These are phyloP conservation scores for Trichoderma asperelloides DNA, from an alignment of 495 filamentous ascomycete species.

Conservation along the genomic window DNA sequence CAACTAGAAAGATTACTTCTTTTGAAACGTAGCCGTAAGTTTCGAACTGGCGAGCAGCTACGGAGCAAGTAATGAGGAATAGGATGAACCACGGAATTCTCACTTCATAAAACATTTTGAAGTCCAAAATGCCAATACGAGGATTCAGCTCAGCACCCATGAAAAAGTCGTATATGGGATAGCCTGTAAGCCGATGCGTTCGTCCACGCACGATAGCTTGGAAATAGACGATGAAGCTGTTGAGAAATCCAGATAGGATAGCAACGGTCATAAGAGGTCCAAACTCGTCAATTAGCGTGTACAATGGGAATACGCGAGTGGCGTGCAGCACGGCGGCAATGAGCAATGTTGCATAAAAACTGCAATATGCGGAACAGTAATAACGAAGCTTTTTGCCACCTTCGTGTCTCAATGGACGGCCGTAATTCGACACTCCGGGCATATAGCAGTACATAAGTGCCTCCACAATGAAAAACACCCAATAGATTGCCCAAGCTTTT, in stretches of 20 bases:
- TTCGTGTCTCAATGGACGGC: constrained; percentile 75
- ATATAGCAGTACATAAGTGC: constrained; percentile 68
- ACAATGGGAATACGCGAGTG: constrained; percentile 76
- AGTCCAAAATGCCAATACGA: constrained; percentile 79
- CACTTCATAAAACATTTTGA: constrained; percentile 99
- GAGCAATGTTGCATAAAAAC: constrained; percentile 76
- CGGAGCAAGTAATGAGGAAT: constrained; percentile 64
- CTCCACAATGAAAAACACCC: constrained; percentile 81
- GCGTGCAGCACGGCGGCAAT: constrained; percentile 61
- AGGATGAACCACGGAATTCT: constrained; percentile 95
- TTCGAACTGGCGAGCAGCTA: constrained; percentile 82
- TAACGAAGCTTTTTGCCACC: constrained; percentile 78
- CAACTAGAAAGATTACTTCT: constrained; percentile 76
- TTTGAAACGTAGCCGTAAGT: constrained; percentile 82
- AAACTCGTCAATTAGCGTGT: constrained; percentile 92
- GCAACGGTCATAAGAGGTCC: constrained; percentile 83
- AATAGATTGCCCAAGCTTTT: constrained; percentile 86
- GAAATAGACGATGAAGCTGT: constrained; percentile 73
- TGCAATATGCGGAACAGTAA: constrained; percentile 82
- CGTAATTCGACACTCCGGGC: constrained; percentile 73
- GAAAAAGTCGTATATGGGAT: constrained; percentile 93
- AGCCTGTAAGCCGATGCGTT: constrained; percentile 84
- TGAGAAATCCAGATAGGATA: constrained; percentile 75
- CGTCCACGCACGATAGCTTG: constrained; percentile 71
- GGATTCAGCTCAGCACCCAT: constrained; percentile 98